Base-by-base conservation (phyloP, 2,329 filamentous ascomycete species). In the Berkeleyomyces rouxiae region DNA sequence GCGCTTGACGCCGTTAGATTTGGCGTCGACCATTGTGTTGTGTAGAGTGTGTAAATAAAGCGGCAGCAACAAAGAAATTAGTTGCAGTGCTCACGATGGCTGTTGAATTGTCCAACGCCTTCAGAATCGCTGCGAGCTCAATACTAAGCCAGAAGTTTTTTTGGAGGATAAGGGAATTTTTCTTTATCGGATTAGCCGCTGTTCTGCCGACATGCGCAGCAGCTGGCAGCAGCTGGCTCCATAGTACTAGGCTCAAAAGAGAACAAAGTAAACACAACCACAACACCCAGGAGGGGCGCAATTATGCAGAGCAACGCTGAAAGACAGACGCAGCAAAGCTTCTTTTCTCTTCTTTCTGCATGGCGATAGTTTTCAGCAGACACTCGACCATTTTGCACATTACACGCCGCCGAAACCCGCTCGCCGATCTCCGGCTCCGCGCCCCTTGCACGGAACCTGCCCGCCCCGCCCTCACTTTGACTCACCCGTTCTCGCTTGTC, bases 1-100 rank as follows among this genome's bases (percentile, higher is more conserved):
- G 55, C 74, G 71, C 65, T 75, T 76, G 43, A 71, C 70, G 36
- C 72, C 69, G 61, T 71, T 70, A 39, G 68, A 69, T 53, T 67
- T 62, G 40, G 67, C 61, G n/a, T 67, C 67, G 58, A 53, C 65
- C 71, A 73, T 74, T 43, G 60, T 68, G 40, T 16, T 3, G 16
- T 10, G 16, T 59, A 57, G 43, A 49, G 37, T 31, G 39, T 31
- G 39, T 47, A 9, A 1, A 39, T 44, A 58, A 62, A 59, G 23
- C 40, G 60, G 53, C 23, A 42, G 31, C 11, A 63, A 64, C 64
- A 60, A 61, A 60, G 63, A 58, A 40, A 4, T 46, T 16, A 11
- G 11, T 4, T 40, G 31, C 13, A 37, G 33, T 46, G 37, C 43
- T 23, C 42, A 16, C 42, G 43, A 59, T 46, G 36, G 10, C 16